These are phyloP conservation scores for Dictyostelium purpureum DNA, from an alignment of 78 protist genomes.

Conservation along the genomic window DNA sequence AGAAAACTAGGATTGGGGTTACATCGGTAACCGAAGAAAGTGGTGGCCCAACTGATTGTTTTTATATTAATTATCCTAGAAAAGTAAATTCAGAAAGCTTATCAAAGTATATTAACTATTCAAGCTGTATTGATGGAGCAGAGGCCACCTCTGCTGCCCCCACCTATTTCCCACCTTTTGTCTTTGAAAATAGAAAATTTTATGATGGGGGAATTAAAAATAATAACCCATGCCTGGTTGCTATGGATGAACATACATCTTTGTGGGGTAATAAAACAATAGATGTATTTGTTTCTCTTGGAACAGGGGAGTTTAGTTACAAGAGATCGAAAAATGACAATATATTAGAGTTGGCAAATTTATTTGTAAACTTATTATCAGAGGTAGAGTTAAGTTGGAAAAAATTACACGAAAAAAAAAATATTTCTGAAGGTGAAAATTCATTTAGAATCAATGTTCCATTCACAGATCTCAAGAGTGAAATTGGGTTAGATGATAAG, in stretches of 20 bases:
- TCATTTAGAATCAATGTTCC: not conserved
- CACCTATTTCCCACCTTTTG: not conserved
- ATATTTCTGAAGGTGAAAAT: not conserved
- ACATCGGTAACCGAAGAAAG: not conserved
- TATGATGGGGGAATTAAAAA: not conserved
- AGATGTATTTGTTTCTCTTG: not conserved
- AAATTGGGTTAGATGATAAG: not conserved
- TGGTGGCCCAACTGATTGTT: not conserved
- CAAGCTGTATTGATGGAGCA: not conserved
- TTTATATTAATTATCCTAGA: not conserved
- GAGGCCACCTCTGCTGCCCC: slow-evolving; percentile 18
- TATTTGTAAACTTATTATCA: not conserved
- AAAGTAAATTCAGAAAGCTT: not conserved
- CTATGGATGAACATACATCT: not conserved
- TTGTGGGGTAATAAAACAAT: not conserved
- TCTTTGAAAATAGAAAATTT: not conserved
- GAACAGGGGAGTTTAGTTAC: not conserved
- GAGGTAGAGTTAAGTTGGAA: not conserved
- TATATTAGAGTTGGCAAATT: not conserved
- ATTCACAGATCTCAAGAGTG: not conserved
- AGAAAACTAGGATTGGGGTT: not conserved
- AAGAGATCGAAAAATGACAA: not conserved
- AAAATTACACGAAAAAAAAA: not conserved
- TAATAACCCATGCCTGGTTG: slow-evolving; percentile 1
- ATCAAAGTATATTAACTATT: not conserved